A percentile compares a stretch with the other conserved stretches of the same genome.
phyloP scores from a whole-genome alignment of 2,329 filamentous ascomycete genomes.

The Chrysoporthe deuterocubensis region DNA sequence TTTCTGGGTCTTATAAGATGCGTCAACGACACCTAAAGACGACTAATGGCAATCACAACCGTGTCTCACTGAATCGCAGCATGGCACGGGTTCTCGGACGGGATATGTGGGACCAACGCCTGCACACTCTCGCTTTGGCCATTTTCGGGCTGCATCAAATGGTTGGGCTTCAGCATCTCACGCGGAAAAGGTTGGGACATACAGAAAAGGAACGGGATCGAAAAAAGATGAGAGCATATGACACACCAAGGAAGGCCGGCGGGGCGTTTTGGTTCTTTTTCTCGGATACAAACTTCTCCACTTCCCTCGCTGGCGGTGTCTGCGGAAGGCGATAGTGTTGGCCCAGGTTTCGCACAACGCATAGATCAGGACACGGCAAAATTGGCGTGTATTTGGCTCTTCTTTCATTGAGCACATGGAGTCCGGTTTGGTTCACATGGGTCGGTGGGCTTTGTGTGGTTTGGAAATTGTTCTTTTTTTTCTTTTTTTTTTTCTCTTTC shows the following conservation, averaged over 20 bases:
- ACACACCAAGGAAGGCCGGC: slow-evolving; percentile 7
- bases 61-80: not conserved
- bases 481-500: not conserved
- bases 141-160: not conserved
- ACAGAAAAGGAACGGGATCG: slow-evolving; percentile 5
- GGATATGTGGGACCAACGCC: not conserved
- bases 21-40: not conserved
- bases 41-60: not conserved
- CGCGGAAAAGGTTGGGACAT: not conserved
- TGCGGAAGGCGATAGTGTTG: not conserved
- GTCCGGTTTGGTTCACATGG: not conserved
- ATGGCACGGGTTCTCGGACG: not conserved
- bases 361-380: slow-evolving; percentile 2
- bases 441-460: not conserved
- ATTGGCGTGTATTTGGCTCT: not conserved
- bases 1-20: not conserved
- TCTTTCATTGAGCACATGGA: not conserved
- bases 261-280: slow-evolving; percentile 7
- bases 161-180: not conserved
- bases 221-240: slow-evolving; percentile 2
- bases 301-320: not conserved
- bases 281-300: not conserved
- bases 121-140: not conserved
- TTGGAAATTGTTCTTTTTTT: not conserved
- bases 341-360: not conserved